Conservation (phyloP, 2,329 filamentous ascomycete species). For the Ceratocystis albifundus region DNA sequence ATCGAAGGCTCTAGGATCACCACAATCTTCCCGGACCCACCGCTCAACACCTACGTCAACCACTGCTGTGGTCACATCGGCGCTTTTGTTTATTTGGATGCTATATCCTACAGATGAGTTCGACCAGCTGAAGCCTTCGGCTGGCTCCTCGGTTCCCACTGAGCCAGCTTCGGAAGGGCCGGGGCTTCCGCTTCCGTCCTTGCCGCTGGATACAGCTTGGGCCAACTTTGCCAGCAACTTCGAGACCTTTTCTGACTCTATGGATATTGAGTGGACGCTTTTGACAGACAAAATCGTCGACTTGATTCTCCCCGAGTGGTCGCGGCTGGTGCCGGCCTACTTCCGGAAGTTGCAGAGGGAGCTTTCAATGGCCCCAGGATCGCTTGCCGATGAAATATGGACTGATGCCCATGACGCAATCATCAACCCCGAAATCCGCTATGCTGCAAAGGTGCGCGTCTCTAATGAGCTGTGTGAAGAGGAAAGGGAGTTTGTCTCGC, state of each 20-base stretch:
- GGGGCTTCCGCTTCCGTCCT: slow-evolving; percentile 19
- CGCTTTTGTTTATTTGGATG: slow-evolving; percentile 34
- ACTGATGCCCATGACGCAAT: slow-evolving; percentile 72
- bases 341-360: slow-evolving; percentile 76
- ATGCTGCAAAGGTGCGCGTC: slow-evolving; percentile 69
- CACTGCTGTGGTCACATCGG: slow-evolving; percentile 11
- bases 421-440: slow-evolving; percentile 76
- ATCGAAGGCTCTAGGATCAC: not conserved
- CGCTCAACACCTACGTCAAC: slow-evolving; percentile 10
- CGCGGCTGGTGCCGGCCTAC: slow-evolving; percentile 60
- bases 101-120: slow-evolving; percentile 37
- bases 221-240: slow-evolving; percentile 38
- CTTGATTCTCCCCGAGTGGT: slow-evolving; percentile 73
- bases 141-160: slow-evolving; percentile 3
- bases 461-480: slow-evolving; percentile 71
- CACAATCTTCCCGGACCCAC: not conserved
- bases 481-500: slow-evolving; percentile 61
- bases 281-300: slow-evolving; percentile 52
- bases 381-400: slow-evolving; percentile 89
- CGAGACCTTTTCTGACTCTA: slow-evolving; percentile 42
- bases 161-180: not conserved
- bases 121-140: slow-evolving; percentile 23
- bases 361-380: slow-evolving; percentile 75
- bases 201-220: slow-evolving; percentile 35
- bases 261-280: slow-evolving; percentile 44